Evolutionary conservation across 208 protist species (phyloP), one percentile per base, ranked within the genome.

Genomic region (Acanthamoeba comandoni): DNA sequence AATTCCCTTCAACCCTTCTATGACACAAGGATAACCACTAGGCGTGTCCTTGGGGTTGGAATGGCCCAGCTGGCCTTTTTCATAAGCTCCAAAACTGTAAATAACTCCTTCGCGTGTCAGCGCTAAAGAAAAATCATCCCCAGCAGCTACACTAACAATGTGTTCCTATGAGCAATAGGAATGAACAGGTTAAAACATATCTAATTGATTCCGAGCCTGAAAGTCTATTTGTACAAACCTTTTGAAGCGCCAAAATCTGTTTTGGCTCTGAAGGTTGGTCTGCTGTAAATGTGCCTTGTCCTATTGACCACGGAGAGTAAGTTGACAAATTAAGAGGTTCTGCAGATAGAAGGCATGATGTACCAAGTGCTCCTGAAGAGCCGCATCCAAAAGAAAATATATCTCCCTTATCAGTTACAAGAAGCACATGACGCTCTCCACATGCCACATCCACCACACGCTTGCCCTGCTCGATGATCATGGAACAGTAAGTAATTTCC

Each of bases 51-150:
- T 17, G 29, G 77, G 77, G 53, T 90, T 73, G 60, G 57, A 31
- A 35, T 90, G 82, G n/a, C 82, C 82, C 57, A 90, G 82, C 82
- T 90, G 82, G 35, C 82, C 82, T 31, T 31, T 13, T 9, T 90
- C 82, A 17, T n/a, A 35, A 85, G 62, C 62, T 19, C 82, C 82
- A 43, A 90, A 90, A 48, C 62, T 90, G 62, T 90, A 90, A 49
- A 90, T 51, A 22, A 75, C 5, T 8, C 82, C 82, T 3, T 90
- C 82, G 39, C 64, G 62, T 24, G 82, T 90, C 24, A 90, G 82
- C 35, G 48, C 64, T 65, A 90, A 11, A n/a, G 82, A 90, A 49
- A 90, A 90, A 65, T 90, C 35, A 43, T 71, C 82, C 11, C 82
- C 82, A 13, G 82, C 82, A 2, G 82, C 82, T 1, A 65, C 82